Evolutionary conservation across 2,329 filamentous ascomycete species (phyloP).

Genomic region (Allantophomopsis lycopodina): DNA sequence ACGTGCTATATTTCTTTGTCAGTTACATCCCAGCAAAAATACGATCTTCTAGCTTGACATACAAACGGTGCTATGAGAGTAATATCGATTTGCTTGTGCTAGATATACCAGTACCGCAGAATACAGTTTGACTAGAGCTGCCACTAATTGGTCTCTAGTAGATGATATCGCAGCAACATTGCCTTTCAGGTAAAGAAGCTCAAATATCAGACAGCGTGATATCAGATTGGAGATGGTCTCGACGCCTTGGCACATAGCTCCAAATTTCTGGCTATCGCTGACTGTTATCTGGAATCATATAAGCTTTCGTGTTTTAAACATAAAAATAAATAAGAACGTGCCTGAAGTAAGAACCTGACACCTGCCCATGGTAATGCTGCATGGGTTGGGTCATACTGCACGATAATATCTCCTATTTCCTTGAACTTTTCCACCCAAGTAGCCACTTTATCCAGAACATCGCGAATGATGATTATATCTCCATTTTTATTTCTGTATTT

Average conservation of each 20-base stretch:
- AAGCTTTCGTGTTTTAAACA: background rate
- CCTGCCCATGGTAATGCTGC: constrained; percentile 15
- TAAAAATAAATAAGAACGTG: constrained; percentile 1
- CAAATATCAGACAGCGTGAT: constrained; percentile 8
- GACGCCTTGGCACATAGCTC: constrained; percentile 6
- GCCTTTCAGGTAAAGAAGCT: too few species aligned
- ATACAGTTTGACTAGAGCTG: too few species aligned
- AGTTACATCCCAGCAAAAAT: too few species aligned
- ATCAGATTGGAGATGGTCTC: constrained; percentile 9
- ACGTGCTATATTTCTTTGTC: too few species aligned
- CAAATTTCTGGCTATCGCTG: constrained; percentile 6
- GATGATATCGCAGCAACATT: too few species aligned
- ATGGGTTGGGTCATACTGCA: constrained; percentile 12
- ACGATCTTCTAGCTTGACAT: too few species aligned
- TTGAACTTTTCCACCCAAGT: constrained; percentile 15
- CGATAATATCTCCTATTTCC: constrained; percentile 11
- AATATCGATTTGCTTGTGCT: too few species aligned
- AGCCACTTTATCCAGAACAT: constrained; percentile 9
- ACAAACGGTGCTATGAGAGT: too few species aligned
- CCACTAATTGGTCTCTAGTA: too few species aligned
- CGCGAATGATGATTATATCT: constrained; percentile 2
- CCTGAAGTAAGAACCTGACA: constrained; percentile 11
- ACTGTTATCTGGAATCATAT: background rate
- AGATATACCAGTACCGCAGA: too few species aligned
- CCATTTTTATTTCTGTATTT: constrained; percentile 2